phyloP scores from a whole-genome alignment of 139 green algal genomes.

The Coccomyxa sp. region DNA sequence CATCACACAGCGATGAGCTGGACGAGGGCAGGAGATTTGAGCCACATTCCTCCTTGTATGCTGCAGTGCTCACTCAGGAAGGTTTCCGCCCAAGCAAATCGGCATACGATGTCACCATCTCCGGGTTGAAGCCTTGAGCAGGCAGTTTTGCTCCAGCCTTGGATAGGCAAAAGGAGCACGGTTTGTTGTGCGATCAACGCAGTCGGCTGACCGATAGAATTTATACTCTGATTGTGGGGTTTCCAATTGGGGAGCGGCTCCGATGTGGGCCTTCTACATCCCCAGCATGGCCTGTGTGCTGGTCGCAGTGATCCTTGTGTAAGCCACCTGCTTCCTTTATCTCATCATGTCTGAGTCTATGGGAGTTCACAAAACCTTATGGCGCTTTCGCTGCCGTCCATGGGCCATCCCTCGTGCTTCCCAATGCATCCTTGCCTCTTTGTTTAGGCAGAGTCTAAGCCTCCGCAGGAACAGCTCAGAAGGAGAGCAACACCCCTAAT shows the following conservation, averaged over 20 bases:
- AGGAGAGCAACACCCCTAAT: too few species aligned
- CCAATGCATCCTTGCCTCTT: too few species aligned
- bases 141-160: too few species aligned
- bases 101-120: neutral
- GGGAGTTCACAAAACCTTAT: too few species aligned
- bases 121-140: too few species aligned
- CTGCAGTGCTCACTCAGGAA: neutral
- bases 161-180: too few species aligned
- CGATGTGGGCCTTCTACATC: constrained; percentile 41
- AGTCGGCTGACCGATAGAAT: neutral
- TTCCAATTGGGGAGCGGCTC: neutral
- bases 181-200: neutral
- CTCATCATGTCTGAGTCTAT: too few species aligned
- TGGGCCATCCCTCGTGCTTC: too few species aligned
- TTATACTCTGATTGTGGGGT: neutral
- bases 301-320: constrained; percentile 20
- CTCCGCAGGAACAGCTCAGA: too few species aligned
- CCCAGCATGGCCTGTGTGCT: constrained; percentile 14
- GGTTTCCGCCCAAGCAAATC: neutral
- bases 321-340: too few species aligned
- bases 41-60: neutral
- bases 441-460: too few species aligned
- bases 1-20: neutral
- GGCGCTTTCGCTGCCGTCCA: too few species aligned
- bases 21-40: neutral